Base-by-base conservation (phyloP, 129 eudicot species). In the Flaveria linearis region DNA sequence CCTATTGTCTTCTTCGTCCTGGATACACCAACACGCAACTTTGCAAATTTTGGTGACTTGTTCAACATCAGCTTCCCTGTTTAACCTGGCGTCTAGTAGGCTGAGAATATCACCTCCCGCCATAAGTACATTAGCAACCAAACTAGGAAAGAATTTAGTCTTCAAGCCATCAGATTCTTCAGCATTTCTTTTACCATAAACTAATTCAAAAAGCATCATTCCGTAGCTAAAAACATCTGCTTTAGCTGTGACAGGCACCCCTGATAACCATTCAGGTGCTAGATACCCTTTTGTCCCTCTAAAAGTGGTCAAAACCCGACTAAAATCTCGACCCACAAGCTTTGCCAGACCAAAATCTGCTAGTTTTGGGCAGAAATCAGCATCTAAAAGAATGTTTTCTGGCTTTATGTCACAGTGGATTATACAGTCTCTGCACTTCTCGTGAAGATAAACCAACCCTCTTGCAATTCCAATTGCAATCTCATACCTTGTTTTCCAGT, bases 331-430 rank as follows among this genome's bases (percentile, higher is more conserved):
- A 43, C 96, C 92, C 26, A 88, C 73, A 9, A 91, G 92, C 92
- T 91, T 91, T 76, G 97, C 97, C 42, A 88, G 76, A 25, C 97
- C 97, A 78, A 91, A 91, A 85, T 91, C 96, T 20, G 92, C 90
- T 42, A 88, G 78, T 69, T 87, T 85, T 3, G 97, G 89, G 60
- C 77, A 71, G 39, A 85, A 85, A 16, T 84, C 86, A 2, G 82
- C 69, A 30, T 91, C 96, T 0, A 88, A 78, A 30, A 91, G 90
- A 57, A 88, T 91, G 80, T 91, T 91, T 55, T 91, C 88, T 2
- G 97, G 97, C 80, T 91, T 91, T 71, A 91, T 85, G 81, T 91
- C 97, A 52, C 95, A 88, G 70, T 91, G 95, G 17, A 91, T 86
- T 45, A 86, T 88, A 69, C 92, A 87, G 43, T 89, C 91, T 78